phyloP scores from a whole-genome alignment of 345 rosid species.

The Viola odorata region DNA sequence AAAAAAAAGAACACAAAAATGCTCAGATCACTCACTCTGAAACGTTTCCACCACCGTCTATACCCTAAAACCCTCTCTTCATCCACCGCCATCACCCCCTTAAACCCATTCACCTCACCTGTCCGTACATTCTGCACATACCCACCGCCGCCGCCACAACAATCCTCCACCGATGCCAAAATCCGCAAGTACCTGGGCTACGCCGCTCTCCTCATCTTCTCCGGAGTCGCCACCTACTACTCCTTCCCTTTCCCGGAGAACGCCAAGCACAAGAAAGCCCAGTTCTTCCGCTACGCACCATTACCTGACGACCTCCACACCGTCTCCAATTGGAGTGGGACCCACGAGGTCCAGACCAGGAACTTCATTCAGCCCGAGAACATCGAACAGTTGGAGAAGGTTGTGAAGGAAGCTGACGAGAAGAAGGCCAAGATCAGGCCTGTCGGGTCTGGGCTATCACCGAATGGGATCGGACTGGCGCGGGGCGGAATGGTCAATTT shows the following conservation, averaged over 20 bases:
- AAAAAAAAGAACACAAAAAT: conserved; percentile 22
- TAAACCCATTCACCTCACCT: conserved; percentile 13
- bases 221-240: conserved; percentile 81
- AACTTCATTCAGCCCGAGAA: conserved; percentile 79
- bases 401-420: conserved; percentile 57
- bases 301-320: conserved; percentile 92
- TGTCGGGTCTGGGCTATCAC: conserved; percentile 87
- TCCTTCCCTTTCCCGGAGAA: conserved; percentile 73
- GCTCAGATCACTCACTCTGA: conserved; percentile 45
- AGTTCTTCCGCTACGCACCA: conserved; percentile 84
- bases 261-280: conserved; percentile 90
- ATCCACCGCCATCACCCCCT: conserved; percentile 17
- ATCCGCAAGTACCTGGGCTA: conserved; percentile 78
- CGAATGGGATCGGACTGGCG: conserved; percentile 85
- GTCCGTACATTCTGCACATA: conserved; percentile 40
- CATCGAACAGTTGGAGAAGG: conserved; percentile 52
- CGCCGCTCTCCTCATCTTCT: conserved; percentile 69
- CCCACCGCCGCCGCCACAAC: conserved; percentile 27
- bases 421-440: conserved; percentile 66
- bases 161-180: conserved; percentile 51
- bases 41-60: background rate
- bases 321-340: conserved; percentile 94
- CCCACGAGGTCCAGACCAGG: conserved; percentile 96
- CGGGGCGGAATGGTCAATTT: conserved; percentile 88
- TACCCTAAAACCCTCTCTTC: conserved; percentile 7